Conservation (phyloP, 2,329 filamentous ascomycete genomes). For the Hypomyces perniciosus region DNA sequence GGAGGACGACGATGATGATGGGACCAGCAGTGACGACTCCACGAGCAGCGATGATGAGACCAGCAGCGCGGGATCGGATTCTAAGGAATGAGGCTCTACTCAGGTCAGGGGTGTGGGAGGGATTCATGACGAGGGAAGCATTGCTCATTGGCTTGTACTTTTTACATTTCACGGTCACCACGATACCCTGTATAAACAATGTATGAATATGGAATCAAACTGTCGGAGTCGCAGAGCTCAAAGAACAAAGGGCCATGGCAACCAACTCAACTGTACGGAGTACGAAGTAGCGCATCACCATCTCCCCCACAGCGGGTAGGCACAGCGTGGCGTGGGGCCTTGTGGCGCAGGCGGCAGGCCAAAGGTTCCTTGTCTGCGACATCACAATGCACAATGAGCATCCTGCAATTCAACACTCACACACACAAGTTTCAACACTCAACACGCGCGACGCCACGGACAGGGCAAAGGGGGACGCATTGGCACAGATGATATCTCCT, state of each 20-base stretch:
- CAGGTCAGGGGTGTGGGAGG: not conserved
- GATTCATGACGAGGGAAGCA: not conserved
- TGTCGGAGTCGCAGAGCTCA: too few relatives aligned
- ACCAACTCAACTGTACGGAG: too few relatives aligned
- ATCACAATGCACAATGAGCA: not conserved
- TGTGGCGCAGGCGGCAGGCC: too few relatives aligned
- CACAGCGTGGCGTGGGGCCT: too few relatives aligned
- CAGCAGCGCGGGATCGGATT: constrained; percentile 39
- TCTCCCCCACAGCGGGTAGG: too few relatives aligned
- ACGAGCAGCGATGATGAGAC: constrained; percentile 26
- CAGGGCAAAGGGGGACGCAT: not conserved
- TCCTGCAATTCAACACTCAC: not conserved
- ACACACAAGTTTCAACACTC: not conserved
- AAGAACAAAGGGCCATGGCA: too few relatives aligned
- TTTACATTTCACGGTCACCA: too few relatives aligned
- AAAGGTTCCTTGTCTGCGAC: too few relatives aligned
- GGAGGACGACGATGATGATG: constrained; percentile 23
- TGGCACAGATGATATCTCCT: not conserved
- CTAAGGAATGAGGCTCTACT: constrained; percentile 15
- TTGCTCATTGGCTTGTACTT: not conserved
- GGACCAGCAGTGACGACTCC: constrained; percentile 4
- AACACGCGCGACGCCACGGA: not conserved
- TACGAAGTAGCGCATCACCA: too few relatives aligned
- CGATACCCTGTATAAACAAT: not conserved
- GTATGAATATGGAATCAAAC: not conserved